These are phyloP conservation scores for Eucalyptus sideroxylon DNA, from an alignment of 345 rosid genomes.

Conservation along the genomic window DNA sequence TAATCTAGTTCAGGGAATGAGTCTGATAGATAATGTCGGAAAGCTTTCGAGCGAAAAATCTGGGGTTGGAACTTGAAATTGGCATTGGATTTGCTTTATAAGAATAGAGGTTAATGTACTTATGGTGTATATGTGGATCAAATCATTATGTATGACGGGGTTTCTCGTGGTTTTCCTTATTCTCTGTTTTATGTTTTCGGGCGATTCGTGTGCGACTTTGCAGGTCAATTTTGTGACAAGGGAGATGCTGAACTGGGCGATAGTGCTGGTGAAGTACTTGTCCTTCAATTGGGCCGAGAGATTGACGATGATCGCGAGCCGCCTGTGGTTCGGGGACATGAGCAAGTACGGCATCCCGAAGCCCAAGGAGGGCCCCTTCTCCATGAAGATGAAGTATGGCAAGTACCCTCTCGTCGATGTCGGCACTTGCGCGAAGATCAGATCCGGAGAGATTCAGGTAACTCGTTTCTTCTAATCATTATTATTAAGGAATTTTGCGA, in stretches of 20 bases:
- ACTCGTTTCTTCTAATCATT: neutral
- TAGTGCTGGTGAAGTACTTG: conserved; percentile 11
- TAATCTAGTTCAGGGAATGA: neutral
- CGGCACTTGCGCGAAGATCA: conserved; percentile 23
- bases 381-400: conserved; percentile 24
- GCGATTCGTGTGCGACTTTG: neutral
- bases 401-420: conserved; percentile 47
- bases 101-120: neutral
- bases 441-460: conserved; percentile 38
- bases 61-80: neutral
- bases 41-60: neutral
- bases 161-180: neutral
- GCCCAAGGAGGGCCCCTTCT: conserved; percentile 11
- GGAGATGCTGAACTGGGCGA: neutral
- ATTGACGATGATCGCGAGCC: conserved; percentile 14
- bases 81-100: neutral
- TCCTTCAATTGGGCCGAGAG: conserved; percentile 20
- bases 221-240: neutral
- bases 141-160: neutral
- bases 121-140: neutral
- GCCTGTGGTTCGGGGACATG: conserved; percentile 27
- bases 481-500: neutral
- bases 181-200: neutral
- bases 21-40: neutral
- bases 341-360: conserved; percentile 14